These are phyloP conservation scores for Cardamine chenopodiifolia DNA, from an alignment of 345 rosid genomes.

Conservation along the genomic window DNA sequence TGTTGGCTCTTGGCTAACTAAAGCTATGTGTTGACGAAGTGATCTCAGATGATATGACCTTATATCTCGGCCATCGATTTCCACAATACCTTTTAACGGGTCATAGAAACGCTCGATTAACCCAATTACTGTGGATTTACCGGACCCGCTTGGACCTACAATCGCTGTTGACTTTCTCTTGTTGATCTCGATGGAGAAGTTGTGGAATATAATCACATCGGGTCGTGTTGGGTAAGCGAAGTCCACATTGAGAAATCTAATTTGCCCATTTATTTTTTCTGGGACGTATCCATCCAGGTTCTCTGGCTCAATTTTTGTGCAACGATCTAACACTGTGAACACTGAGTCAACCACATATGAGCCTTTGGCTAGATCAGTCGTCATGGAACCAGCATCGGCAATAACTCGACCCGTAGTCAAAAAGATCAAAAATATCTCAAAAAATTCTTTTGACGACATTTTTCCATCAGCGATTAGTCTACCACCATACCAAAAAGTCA, in stretches of 20 bases:
- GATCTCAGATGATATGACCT: slow-evolving; percentile 55
- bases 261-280: too few relatives aligned
- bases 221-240: too few relatives aligned
- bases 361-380: slow-evolving; percentile 60
- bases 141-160: slow-evolving; percentile 5
- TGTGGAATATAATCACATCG: slow-evolving; percentile 10
- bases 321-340: too few relatives aligned
- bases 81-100: slow-evolving; percentile 53
- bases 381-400: slow-evolving; percentile 73
- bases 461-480: slow-evolving; percentile 51
- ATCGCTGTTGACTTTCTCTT: too few relatives aligned
- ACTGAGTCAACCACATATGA: slow-evolving; percentile 50
- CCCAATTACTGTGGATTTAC: slow-evolving; percentile 68
- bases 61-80: slow-evolving; percentile 58
- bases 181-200: slow-evolving; percentile 45
- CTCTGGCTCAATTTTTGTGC: too few relatives aligned
- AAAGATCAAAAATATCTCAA: slow-evolving; percentile 57
- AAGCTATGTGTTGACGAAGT: slow-evolving; percentile 59
- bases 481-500: slow-evolving; percentile 74
- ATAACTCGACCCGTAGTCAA: slow-evolving; percentile 56
- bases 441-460: slow-evolving; percentile 50
- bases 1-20: slow-evolving; percentile 76
- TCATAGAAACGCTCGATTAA: slow-evolving; percentile 69
- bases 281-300: too few relatives aligned
- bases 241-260: too few relatives aligned